These are phyloP conservation scores for Talaromyces atroroseus DNA, from an alignment of 2,329 filamentous ascomycete genomes.

Conservation along the genomic window DNA sequence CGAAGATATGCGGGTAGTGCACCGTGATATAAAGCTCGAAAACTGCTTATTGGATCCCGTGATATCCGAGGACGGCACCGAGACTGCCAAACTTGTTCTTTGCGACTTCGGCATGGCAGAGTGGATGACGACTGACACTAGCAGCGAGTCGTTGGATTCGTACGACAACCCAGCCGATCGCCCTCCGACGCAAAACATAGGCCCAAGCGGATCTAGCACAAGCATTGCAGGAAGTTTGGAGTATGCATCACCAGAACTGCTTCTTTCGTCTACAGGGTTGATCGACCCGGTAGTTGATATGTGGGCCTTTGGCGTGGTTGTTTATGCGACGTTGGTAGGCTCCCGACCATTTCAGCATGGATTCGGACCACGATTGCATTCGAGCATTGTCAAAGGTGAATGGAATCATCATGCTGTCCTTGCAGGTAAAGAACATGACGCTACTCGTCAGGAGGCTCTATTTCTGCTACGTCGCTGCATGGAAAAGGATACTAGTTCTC, in stretches of 20 bases:
- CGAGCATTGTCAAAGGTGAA: slow-evolving; percentile 55
- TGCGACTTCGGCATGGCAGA: slow-evolving; percentile 68
- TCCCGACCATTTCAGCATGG: slow-evolving; percentile 58
- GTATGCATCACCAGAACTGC: slow-evolving; percentile 47
- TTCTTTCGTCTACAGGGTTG: slow-evolving; percentile 34
- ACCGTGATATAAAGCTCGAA: slow-evolving; percentile 64
- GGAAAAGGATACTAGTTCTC: slow-evolving; percentile 48
- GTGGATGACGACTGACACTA: slow-evolving; percentile 55
- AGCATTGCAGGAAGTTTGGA: slow-evolving; percentile 57
- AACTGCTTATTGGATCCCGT: slow-evolving; percentile 60
- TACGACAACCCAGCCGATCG: slow-evolving; percentile 43
- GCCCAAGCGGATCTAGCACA: slow-evolving; percentile 52
- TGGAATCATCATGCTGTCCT: slow-evolving; percentile 52
- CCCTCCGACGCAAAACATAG: slow-evolving; percentile 47
- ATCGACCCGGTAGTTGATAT: slow-evolving; percentile 55
- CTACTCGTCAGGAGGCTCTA: slow-evolving; percentile 42
- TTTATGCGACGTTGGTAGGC: slow-evolving; percentile 57
- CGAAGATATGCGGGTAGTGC: slow-evolving; percentile 61
- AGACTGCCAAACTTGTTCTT: slow-evolving; percentile 54
- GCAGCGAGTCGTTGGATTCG: slow-evolving; percentile 46
- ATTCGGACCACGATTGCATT: slow-evolving; percentile 54
- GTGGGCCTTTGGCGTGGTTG: slow-evolving; percentile 62
- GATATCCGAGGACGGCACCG: slow-evolving; percentile 40
- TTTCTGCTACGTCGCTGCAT: slow-evolving; percentile 58
- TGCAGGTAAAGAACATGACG: slow-evolving; percentile 31